These are phyloP conservation scores for Maudiozyma pseudohumilis DNA, from an alignment of 805 yeast species.

Conservation along the genomic window DNA sequence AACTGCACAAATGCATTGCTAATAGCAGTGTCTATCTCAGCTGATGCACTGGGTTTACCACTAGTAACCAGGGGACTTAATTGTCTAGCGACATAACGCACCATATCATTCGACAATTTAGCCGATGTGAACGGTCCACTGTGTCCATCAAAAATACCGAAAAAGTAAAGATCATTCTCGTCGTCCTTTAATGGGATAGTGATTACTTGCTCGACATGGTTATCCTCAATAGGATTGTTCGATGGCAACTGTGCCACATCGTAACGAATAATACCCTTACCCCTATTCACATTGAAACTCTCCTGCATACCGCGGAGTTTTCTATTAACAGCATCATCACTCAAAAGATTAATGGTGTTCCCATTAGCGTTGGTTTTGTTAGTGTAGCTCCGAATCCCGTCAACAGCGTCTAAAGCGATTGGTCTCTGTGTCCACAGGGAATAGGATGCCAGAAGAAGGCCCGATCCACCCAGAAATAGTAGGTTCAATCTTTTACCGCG, in stretches of 20 bases:
- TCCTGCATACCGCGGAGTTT: conserved; percentile 68
- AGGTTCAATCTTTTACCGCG: no score
- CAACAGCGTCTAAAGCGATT: conserved; percentile 20
- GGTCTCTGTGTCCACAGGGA: conserved; percentile 11
- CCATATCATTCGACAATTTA: conserved; percentile 70
- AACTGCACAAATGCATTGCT: conserved; percentile 69
- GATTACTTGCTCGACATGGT: conserved; percentile 71
- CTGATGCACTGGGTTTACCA: conserved; percentile 27
- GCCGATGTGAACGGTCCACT: conserved; percentile 92
- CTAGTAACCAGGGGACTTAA: conserved; percentile 50
- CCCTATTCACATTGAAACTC: conserved; percentile 68
- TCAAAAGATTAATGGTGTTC: conserved; percentile 37
- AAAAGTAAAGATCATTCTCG: conserved; percentile 72
- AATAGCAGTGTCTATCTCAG: conserved; percentile 69
- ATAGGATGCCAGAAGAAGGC: conserved; percentile 11
- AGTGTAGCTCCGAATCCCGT: conserved; percentile 20
- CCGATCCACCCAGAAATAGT: conserved; percentile 6
- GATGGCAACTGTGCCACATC: conserved; percentile 86
- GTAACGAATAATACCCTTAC: conserved; percentile 79
- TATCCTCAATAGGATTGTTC: conserved; percentile 92
- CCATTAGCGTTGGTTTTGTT: background rate
- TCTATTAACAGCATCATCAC: conserved; percentile 62
- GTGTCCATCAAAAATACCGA: conserved; percentile 95
- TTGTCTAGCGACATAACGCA: conserved; percentile 68
- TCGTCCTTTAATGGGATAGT: conserved; percentile 49